Evolutionary conservation across 2,329 filamentous ascomycete species (phyloP), one percentile per base, ranked within the genome.

Genomic region (Pestalotiopsis sp.): DNA sequence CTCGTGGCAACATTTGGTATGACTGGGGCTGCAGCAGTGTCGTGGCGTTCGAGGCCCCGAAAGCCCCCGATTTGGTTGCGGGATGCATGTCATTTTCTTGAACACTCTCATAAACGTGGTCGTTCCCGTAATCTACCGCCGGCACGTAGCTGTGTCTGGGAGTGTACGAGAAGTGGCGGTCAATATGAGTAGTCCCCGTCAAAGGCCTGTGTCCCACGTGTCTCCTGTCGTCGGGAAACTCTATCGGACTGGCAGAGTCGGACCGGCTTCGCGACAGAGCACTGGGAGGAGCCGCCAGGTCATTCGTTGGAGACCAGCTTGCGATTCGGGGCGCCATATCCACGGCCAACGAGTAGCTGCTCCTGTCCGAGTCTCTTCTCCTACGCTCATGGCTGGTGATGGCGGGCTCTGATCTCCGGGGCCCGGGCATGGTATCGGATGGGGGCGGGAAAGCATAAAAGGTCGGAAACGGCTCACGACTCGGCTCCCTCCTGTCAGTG

Each of bases 41-140:
- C 9, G 62, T 65, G 39, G 62, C 62, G n/a, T 65, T 27, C 20
- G 62, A 65, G 25, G 60, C 60, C 31, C 60, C 31, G 14, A 39
- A 38, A 20, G 57, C n/a, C 57, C 27, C 27, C 23, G 23, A 20
- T 23, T 59, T 36, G 11, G 23, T 59, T n/a, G 23, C 27, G 23
- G 57, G 23, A 17, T 23, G 12, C 13, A 36, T 36, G 23, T 20
- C 14, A 36, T 17, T 17, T 7, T 59, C 23, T 27, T 13, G n/a
- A 7, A 36, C 57, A 17, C 36, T 36, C 36, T 62, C 59, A 39
- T 20, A 25, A 36, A 41, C 36, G 9, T 36, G 27, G n/a, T 39
- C 31, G 27, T 62, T 20, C 5, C n/a, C 59, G 31, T 23, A 36
- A n/a, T 62, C 59, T 20, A 9, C 14, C n/a, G 13, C n/a, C n/a